These are phyloP conservation scores for Dothistroma septosporum DNA, from an alignment of 2,329 filamentous ascomycete species.

Conservation along the genomic window DNA sequence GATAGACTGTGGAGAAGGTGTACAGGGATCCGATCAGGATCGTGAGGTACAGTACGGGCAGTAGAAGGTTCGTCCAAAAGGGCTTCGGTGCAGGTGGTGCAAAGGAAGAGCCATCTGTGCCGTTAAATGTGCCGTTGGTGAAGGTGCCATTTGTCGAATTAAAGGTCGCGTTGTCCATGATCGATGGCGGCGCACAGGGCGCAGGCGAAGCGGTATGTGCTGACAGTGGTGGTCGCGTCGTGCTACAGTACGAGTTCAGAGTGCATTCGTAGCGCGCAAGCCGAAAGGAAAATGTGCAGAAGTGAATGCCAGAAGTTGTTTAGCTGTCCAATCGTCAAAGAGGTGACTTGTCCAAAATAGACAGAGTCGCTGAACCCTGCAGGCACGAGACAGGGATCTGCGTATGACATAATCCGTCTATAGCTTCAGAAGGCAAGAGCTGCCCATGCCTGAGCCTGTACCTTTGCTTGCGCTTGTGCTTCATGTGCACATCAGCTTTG, in stretches of 20 bases:
- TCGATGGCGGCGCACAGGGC: conserved; percentile 17
- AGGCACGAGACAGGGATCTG: background rate
- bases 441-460: background rate
- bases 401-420: background rate
- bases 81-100: conserved; percentile 22
- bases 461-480: background rate
- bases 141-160: conserved; percentile 24
- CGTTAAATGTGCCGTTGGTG: conserved; percentile 24
- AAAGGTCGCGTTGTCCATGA: conserved; percentile 32
- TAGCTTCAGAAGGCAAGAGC: background rate
- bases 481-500: background rate
- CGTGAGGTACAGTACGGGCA: conserved; percentile 84
- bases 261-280: background rate
- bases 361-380: background rate
- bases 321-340: background rate
- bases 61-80: conserved; percentile 73
- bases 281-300: background rate
- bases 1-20: conserved; percentile 89
- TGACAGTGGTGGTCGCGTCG: background rate
- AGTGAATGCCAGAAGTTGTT: background rate
- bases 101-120: conserved; percentile 25
- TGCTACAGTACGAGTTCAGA: background rate
- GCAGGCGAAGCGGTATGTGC: background rate
- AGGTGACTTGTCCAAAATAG: background rate
- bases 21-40: conserved; percentile 84